Percentiles rank a stretch among this genome's conserved stretches.
Conservation (phyloP, 1,139 yeast genomes). For the Saccharomyces hybrid region DNA sequence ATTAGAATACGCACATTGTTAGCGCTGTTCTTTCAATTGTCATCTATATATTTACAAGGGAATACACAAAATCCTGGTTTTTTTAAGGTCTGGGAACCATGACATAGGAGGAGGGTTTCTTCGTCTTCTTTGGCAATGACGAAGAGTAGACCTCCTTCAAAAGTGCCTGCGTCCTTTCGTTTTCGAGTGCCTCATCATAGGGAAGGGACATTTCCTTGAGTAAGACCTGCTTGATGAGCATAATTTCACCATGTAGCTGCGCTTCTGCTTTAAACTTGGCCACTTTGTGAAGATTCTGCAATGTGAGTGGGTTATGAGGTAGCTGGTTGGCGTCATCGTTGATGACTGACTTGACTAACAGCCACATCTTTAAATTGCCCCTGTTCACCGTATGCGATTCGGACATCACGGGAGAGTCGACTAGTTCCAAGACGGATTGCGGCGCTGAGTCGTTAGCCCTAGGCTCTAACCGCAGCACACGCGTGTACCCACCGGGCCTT, state of each 20-base stretch:
- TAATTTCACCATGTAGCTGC: neutral
- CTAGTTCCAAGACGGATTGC: constrained; percentile 80
- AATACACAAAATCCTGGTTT: neutral
- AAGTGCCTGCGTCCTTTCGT: neutral
- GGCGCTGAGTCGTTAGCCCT: constrained; percentile 88
- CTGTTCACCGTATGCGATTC: constrained; percentile 14
- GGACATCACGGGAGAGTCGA: constrained; percentile 48
- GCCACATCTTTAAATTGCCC: constrained; percentile 31
- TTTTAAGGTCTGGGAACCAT: neutral
- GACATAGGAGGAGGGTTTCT: neutral
- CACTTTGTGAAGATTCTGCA: constrained; percentile 23
- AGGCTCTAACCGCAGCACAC: constrained; percentile 77
- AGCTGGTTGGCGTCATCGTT: constrained; percentile 16
- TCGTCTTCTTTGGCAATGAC: neutral
- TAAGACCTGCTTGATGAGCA: neutral
- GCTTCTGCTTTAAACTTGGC: constrained; percentile 11
- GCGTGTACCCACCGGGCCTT: constrained; percentile 77
- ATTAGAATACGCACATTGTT: neutral
- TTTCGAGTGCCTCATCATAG: neutral
- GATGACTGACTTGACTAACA: constrained; percentile 22
- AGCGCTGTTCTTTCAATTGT: neutral
- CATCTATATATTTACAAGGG: constrained; percentile 1
- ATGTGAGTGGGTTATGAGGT: constrained; percentile 14
- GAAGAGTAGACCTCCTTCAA: neutral
- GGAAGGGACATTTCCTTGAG: neutral